Evolutionary conservation across 257 asterid genomes (phyloP), one percentile per base, ranked within the genome.

Genomic region (Craterostigma plantagineum): DNA sequence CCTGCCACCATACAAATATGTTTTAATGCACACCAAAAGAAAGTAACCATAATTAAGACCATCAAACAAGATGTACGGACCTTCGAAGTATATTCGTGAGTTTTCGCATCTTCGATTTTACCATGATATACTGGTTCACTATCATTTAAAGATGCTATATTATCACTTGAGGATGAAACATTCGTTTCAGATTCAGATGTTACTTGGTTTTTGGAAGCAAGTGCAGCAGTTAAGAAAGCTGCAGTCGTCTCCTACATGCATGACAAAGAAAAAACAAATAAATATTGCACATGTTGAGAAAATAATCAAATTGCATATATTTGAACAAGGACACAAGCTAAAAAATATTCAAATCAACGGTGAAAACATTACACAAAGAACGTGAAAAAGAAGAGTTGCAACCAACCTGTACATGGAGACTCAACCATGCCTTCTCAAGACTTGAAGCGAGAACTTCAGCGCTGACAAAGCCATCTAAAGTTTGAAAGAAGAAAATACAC

Each of bases 371-470:
- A n/a, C 14, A 41, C 3, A 9, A n/a, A 8, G 1, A 11, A 8
- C 14, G 16, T 41, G 33, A 7, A 43, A 43, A 46, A 13, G 38
- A 47, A 39, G 53, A 47, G 42, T 49, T n/a, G n/a, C 44, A 52
- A 47, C 63, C 47, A 61, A 82, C 98, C 93, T 82, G 92, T 57
- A 87, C 59, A 59, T 82, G 95, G 68, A 82, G 90, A 63, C 81
- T 72, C 65, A 82, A 57, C 98, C 98, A 82, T 48, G 86, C 79
- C 65, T 68, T 82, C 80, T 82, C 83, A 46, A 87, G 71, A 54
- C 73, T 70, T 58, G 93, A 74, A 14, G 75, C 70, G 45, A 87
- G 70, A 68, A 55, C 56, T 50, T 82, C 92, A 41, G 93, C 91
- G 45, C 67, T 43, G 42, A 87, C 72, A 68, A 68, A 63, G 49